A percentile compares a stretch with the other conserved stretches of the same genome.
Evolutionary conservation across 2,329 filamentous ascomycete species (phyloP).

Genomic region (Pseudogymnoascus destructans): DNA sequence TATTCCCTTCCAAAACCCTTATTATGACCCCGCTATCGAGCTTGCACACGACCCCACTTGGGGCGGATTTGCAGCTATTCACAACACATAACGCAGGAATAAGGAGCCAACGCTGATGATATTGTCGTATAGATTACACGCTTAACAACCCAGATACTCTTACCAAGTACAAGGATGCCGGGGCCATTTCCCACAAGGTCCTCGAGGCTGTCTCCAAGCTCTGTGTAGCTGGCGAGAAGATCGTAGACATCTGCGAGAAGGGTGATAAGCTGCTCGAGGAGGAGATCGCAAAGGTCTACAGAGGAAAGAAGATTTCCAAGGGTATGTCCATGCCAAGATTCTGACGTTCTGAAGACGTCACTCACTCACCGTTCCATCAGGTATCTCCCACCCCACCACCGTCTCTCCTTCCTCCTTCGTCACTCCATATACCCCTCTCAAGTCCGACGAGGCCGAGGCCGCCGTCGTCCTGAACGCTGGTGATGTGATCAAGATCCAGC

Average conservation of each 20-base stretch:
- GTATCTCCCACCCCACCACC: constrained; percentile 87
- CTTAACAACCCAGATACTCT: constrained; percentile 87
- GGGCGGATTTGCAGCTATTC: constrained; percentile 16
- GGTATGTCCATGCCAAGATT: constrained; percentile 38
- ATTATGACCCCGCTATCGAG: constrained; percentile 24
- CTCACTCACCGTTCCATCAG: constrained; percentile 32
- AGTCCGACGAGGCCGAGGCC: constrained; percentile 76
- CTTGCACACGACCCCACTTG: constrained; percentile 3
- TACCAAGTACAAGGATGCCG: constrained; percentile 98
- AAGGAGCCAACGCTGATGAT: constrained; percentile 21
- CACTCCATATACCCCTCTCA: constrained; percentile 90
- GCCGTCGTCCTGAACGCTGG: constrained; percentile 64
- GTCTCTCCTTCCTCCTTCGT: constrained; percentile 89
- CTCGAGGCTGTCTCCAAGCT: constrained; percentile 68
- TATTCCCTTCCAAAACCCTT: constrained; percentile 20
- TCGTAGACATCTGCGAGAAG: constrained; percentile 86
- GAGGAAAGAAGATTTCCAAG: constrained; percentile 94
- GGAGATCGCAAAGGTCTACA: constrained; percentile 90
- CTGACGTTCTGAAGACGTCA: constrained; percentile 14
- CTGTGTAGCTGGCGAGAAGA: constrained; percentile 76
- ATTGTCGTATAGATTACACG: constrained; percentile 56
- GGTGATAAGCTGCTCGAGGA: constrained; percentile 92
- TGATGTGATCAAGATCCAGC: constrained; percentile 91
- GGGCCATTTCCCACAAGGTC: constrained; percentile 89
- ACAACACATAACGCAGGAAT: constrained; percentile 12